These are phyloP conservation scores for Lepiota venenata DNA, from an alignment of 768 basidiomycete genomes.

Conservation along the genomic window DNA sequence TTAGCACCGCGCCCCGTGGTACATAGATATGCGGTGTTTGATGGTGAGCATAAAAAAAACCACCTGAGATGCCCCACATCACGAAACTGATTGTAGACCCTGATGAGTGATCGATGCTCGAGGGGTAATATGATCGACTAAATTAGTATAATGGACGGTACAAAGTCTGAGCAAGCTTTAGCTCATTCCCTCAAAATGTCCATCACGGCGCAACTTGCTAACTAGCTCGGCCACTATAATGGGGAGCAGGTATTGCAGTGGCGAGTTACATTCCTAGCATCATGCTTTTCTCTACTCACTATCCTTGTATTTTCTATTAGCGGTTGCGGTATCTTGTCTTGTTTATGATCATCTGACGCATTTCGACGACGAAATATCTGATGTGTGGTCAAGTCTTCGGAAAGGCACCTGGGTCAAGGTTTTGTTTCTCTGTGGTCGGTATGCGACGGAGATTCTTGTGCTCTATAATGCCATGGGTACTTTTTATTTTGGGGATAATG, in stretches of 20 bases:
- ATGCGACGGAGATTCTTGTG: not conserved
- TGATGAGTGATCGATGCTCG: too few species aligned
- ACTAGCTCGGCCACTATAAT: conserved; percentile 1
- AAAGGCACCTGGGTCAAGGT: not conserved
- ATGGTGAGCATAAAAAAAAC: too few species aligned
- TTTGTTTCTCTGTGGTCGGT: not conserved
- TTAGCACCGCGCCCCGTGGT: too few species aligned
- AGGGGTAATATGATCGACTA: too few species aligned
- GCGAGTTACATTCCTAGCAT: not conserved
- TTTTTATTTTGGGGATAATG: not conserved
- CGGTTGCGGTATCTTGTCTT: not conserved
- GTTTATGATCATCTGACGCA: not conserved
- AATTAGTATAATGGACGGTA: too few species aligned
- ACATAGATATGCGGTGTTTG: too few species aligned
- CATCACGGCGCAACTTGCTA: not conserved
- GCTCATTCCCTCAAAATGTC: too few species aligned
- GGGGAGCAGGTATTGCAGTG: not conserved
- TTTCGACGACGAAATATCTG: conserved; percentile 1
- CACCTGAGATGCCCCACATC: too few species aligned
- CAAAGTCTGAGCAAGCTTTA: too few species aligned
- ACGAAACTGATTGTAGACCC: too few species aligned
- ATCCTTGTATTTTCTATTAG: not conserved
- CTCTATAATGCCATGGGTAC: not conserved
- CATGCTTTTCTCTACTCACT: not conserved
- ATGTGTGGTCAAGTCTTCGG: not conserved